Conservation (phyloP, 768 basidiomycete species). For the Mycena galericulata region DNA sequence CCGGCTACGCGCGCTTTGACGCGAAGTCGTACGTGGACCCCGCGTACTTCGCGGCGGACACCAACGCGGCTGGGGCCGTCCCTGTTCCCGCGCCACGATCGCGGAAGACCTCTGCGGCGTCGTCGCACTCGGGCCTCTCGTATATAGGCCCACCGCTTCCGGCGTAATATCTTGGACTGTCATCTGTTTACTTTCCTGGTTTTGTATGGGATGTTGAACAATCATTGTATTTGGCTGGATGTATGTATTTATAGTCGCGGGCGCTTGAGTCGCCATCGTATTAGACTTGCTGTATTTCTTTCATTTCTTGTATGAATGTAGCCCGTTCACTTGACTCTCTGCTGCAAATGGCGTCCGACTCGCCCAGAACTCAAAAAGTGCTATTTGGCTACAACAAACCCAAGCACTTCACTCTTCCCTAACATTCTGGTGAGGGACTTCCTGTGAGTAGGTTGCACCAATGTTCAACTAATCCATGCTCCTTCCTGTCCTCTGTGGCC, state of each 20-base stretch:
- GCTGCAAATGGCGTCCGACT: no score
- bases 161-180: neutral
- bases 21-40: slow-evolving; percentile 30
- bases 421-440: neutral
- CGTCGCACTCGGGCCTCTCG: slow-evolving; percentile 26
- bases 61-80: neutral
- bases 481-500: neutral
- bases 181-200: neutral
- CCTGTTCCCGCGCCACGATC: neutral
- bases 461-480: slow-evolving; percentile 18
- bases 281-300: neutral
- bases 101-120: slow-evolving; percentile 11
- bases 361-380: no score
- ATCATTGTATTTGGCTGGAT: neutral
- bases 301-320: no score
- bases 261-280: no score
- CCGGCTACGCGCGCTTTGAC: slow-evolving; percentile 27
- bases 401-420: neutral
- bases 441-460: neutral
- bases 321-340: no score
- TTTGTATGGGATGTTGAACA: neutral
- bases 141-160: slow-evolving; percentile 13
- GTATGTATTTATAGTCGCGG: slow-evolving; percentile 21
- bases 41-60: slow-evolving; percentile 29
- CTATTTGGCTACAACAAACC: neutral